These are phyloP conservation scores for Boletus albobrunnescens DNA, from an alignment of 1,284 basidiomycete species.

Conservation along the genomic window DNA sequence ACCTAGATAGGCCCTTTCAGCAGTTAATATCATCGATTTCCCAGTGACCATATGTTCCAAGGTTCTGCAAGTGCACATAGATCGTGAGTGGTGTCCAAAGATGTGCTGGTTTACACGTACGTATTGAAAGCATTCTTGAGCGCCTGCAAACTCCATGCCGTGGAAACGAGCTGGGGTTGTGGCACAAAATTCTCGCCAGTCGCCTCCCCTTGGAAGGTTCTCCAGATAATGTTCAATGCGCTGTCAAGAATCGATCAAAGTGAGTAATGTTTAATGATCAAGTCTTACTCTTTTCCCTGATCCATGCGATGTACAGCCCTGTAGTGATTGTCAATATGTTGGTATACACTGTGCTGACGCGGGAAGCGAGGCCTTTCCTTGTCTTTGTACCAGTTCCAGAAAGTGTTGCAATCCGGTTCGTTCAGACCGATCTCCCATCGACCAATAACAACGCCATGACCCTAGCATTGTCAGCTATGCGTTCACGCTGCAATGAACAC, in stretches of 20 bases:
- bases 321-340: background rate
- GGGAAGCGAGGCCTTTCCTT: constrained; percentile 14
- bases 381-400: constrained; percentile 24
- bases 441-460: constrained; percentile 15
- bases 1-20: background rate
- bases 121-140: constrained; percentile 23
- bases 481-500: background rate
- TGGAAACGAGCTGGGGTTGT: constrained; percentile 28
- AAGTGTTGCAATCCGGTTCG: constrained; percentile 23
- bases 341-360: background rate
- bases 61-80: constrained; percentile 3
- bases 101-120: background rate
- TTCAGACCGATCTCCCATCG: constrained; percentile 20
- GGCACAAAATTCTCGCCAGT: constrained; percentile 33
- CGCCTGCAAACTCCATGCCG: constrained; percentile 23
- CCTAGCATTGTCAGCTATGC: constrained; percentile 10
- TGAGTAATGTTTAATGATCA: too few relatives aligned
- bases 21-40: constrained; percentile 11
- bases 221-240: constrained; percentile 28
- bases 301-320: constrained; percentile 25
- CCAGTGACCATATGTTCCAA: constrained; percentile 15
- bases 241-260: background rate
- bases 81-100: background rate
- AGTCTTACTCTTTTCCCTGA: constrained; percentile 23
- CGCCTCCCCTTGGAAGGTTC: constrained; percentile 21